Percentiles rank a stretch among this genome's conserved stretches.
These are phyloP conservation scores for Trichoderma sp. DNA, from an alignment of 2,329 filamentous ascomycete genomes.

Conservation along the genomic window DNA sequence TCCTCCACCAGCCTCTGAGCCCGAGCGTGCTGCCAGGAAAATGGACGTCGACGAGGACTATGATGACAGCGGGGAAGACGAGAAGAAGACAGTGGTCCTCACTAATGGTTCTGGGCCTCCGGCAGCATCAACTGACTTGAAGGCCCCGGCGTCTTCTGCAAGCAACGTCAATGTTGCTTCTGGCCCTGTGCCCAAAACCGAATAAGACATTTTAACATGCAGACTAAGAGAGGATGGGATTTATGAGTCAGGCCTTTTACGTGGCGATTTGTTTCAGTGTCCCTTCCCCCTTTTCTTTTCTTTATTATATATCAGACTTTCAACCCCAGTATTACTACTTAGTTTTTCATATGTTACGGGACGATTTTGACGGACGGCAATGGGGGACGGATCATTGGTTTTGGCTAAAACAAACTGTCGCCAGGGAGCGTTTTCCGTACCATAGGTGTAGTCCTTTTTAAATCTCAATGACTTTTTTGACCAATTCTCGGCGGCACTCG, in stretches of 20 bases:
- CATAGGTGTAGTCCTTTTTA: constrained; percentile 15
- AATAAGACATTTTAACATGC: constrained; percentile 33
- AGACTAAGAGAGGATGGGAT: constrained; percentile 18
- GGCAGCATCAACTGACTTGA: constrained; percentile 53
- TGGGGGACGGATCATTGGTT: constrained; percentile 23
- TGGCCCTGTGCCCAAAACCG: constrained; percentile 48
- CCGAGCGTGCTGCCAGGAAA: constrained; percentile 80
- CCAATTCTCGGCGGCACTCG: neutral
- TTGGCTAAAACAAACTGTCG: constrained; percentile 34
- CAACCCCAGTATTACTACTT: constrained; percentile 13
- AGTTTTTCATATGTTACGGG: constrained; percentile 27
- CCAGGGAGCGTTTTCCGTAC: constrained; percentile 32
- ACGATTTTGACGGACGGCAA: constrained; percentile 25
- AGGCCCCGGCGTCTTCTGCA: constrained; percentile 51
- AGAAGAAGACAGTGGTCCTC: constrained; percentile 58
- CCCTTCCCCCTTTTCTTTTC: neutral
- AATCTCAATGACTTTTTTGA: neutral
- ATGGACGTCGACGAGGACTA: constrained; percentile 99
- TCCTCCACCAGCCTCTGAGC: constrained; percentile 65
- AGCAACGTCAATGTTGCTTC: constrained; percentile 48
- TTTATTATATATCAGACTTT: constrained; percentile 15
- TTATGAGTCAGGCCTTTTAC: constrained; percentile 31
- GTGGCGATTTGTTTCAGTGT: constrained; percentile 22
- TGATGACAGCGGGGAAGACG: constrained; percentile 89
- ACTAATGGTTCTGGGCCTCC: constrained; percentile 48